These are phyloP conservation scores for Coniochaeta sp. DNA, from an alignment of 2,329 filamentous ascomycete genomes.

Conservation along the genomic window DNA sequence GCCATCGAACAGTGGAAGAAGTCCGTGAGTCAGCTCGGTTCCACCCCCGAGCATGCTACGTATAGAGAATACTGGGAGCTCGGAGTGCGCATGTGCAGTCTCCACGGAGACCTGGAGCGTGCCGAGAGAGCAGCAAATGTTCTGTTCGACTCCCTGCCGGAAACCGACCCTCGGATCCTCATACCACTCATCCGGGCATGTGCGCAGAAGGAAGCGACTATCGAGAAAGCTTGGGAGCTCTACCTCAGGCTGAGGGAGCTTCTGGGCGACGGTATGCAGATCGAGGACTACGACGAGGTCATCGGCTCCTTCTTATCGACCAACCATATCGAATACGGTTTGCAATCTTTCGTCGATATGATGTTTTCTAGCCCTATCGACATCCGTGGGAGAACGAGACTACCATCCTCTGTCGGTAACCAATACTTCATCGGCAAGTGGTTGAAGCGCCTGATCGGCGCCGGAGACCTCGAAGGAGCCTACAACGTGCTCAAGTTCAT, in stretches of 20 bases:
- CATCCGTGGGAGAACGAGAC: slow-evolving; percentile 29
- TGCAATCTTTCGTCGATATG: slow-evolving; percentile 83
- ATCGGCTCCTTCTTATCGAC: slow-evolving; percentile 63
- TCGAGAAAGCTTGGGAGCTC: slow-evolving; percentile 54
- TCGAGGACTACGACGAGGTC: slow-evolving; percentile 70
- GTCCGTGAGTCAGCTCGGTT: slow-evolving; percentile 43
- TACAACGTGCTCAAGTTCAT: slow-evolving; percentile 68
- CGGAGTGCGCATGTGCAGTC: slow-evolving; percentile 57
- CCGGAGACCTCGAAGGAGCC: slow-evolving; percentile 63
- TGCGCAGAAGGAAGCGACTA: slow-evolving; percentile 41
- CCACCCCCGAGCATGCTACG: slow-evolving; percentile 28
- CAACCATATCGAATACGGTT: slow-evolving; percentile 56
- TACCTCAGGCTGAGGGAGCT: slow-evolving; percentile 58
- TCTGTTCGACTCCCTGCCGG: slow-evolving; percentile 37
- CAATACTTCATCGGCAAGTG: slow-evolving; percentile 83
- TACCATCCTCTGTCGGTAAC: slow-evolving; percentile 51
- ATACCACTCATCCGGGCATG: slow-evolving; percentile 65
- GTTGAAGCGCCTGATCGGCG: slow-evolving; percentile 75
- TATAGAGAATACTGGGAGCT: slow-evolving; percentile 54
- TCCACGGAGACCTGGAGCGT: slow-evolving; percentile 47
- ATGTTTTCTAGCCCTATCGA: slow-evolving; percentile 57
- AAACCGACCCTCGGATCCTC: slow-evolving; percentile 46
- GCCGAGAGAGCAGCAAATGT: slow-evolving; percentile 49
- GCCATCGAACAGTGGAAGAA: slow-evolving; percentile 59
- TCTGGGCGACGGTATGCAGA: slow-evolving; percentile 52